Conservation (phyloP, 768 basidiomycete species). For the Lanmaoa rubissima region DNA sequence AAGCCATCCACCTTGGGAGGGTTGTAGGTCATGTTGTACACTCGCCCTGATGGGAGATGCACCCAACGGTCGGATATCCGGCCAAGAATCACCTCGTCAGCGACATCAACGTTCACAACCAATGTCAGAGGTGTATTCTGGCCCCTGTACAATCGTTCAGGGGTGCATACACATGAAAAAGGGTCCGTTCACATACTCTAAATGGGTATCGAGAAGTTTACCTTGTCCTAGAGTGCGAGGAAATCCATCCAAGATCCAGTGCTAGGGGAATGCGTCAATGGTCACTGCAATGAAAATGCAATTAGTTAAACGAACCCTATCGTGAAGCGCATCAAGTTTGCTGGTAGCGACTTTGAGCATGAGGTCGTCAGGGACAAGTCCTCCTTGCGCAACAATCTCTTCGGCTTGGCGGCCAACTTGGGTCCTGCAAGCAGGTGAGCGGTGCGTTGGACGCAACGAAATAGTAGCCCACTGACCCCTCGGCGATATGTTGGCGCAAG, state of each 20-base stretch:
- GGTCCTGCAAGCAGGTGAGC: slow-evolving; percentile 43
- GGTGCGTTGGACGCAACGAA: not conserved
- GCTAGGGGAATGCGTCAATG: slow-evolving; percentile 39
- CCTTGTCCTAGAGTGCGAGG: slow-evolving; percentile 88
- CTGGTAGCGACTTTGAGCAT: slow-evolving; percentile 75
- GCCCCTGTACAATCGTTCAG: slow-evolving; percentile 40
- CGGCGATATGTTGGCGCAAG: slow-evolving; percentile 78
- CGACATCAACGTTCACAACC: slow-evolving; percentile 84
- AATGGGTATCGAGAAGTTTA: slow-evolving; percentile 69
- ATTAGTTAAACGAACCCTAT: slow-evolving; percentile 48
- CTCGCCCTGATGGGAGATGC: slow-evolving; percentile 81
- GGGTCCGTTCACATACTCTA: slow-evolving; percentile 47
- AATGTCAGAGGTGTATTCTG: slow-evolving; percentile 69
- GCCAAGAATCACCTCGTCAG: slow-evolving; percentile 78
- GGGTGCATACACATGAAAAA: not conserved
- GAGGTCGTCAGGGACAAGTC: slow-evolving; percentile 73
- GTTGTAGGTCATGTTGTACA: slow-evolving; percentile 90
- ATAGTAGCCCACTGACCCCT: slow-evolving; percentile 32
- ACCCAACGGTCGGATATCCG: slow-evolving; percentile 92
- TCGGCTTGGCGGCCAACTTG: slow-evolving; percentile 73
- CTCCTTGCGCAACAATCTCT: slow-evolving; percentile 75
- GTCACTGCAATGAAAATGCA: not conserved
- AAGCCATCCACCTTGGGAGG: slow-evolving; percentile 73
- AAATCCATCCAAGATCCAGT: slow-evolving; percentile 93
- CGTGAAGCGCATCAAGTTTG: slow-evolving; percentile 63